Base-by-base conservation (phyloP, 169 alveolate species). In the Babesia divergens region DNA sequence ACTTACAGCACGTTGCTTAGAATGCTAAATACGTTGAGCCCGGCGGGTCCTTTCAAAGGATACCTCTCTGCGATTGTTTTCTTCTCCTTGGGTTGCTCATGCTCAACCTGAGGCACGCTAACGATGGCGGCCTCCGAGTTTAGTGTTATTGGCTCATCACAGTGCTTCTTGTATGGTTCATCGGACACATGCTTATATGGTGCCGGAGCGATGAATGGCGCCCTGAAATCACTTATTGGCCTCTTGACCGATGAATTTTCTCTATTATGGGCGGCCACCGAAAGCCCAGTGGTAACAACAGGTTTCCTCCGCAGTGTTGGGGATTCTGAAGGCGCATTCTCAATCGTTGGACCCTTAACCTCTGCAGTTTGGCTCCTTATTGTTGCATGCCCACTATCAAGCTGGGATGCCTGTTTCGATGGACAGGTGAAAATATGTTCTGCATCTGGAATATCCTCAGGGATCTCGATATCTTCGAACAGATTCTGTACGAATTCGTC, bases 21-120 rank as follows among this genome's bases (percentile, higher is more conserved):
- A 51, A 2, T 51, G 1, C 60, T 0, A n/a, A 13, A 26, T 14
- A 24, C 9, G 6, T 6, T n/a, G 11, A 20, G 5, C 3, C 60
- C 60, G 11, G 60, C 60, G 16, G 60, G 60, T 1, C 60, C 60
- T 24, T 24, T 51, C 60, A 51, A 51, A 11, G 60, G 60, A 20
- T 18, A 51, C 16, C 60, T 35, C 6, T 51, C 60, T 11, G 60
- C 34, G 13, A 51, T 20, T 13, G 60, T 11, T 24, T 51, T 51
- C 37, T 20, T 51, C 1, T 4, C 60, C 24, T 6, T 0, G 7
- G 11, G 52, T 29, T 6, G 7, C 52, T 29, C 3, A 44, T 18
- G 2, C 6, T 51, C 18, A 13, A 46, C 13, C 9, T 46, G 20
- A n/a, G 28, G 13, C 5, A 14, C 43, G 2, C 3, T n/a, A 20